Conservation (phyloP, 148 eudicot genomes). For the Vaccinium macrocarpon region DNA sequence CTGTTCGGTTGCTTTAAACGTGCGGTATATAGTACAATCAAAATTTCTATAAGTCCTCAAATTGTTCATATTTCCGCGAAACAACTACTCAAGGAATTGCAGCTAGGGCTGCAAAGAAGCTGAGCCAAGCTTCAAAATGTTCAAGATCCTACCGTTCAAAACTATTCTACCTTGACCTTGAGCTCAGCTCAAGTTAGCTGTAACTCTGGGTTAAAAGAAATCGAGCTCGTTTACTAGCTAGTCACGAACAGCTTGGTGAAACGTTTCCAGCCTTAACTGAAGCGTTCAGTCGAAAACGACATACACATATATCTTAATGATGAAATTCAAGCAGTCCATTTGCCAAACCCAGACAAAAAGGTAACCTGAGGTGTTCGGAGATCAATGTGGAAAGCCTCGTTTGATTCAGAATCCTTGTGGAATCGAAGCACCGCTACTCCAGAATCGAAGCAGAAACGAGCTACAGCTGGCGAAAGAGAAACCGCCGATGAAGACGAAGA, state of each 20-base stretch:
- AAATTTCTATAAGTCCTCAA: not conserved
- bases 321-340: not conserved
- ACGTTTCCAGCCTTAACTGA: not conserved
- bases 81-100: not conserved
- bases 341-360: too few species aligned
- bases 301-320: not conserved
- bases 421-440: conserved; percentile 47
- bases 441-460: conserved; percentile 40
- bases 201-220: not conserved
- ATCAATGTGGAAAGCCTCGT: conserved; percentile 27
- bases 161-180: not conserved
- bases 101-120: not conserved
- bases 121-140: not conserved
- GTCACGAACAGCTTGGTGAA: not conserved
- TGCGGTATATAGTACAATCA: not conserved
- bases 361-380: conserved; percentile 50
- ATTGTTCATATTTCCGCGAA: not conserved
- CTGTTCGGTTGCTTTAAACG: not conserved
- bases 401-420: conserved; percentile 30
- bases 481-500: conserved; percentile 14
- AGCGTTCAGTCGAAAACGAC: not conserved
- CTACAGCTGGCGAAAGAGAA: conserved; percentile 25
- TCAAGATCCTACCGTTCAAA: not conserved
- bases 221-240: not conserved
- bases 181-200: too few species aligned